Percentiles rank a stretch among this genome's conserved stretches.
Conservation (phyloP, 2,329 filamentous ascomycete species). For the Coleophoma crateriformis region DNA sequence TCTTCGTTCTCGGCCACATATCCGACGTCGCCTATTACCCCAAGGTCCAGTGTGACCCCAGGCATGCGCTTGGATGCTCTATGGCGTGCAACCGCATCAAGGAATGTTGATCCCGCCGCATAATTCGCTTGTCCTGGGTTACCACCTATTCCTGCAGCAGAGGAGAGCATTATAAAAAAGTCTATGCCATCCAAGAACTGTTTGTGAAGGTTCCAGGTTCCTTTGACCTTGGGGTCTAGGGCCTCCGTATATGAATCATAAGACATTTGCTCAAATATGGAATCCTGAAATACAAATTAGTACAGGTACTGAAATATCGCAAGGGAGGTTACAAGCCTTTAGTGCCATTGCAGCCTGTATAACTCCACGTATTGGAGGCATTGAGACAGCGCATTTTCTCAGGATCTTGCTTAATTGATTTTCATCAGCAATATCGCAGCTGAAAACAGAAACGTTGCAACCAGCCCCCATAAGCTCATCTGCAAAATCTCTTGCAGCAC, state of each 20-base stretch:
- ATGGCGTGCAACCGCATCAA: background rate
- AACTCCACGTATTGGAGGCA: background rate
- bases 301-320: background rate
- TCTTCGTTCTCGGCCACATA: background rate
- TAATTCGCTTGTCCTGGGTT: background rate
- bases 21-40: background rate
- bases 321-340: background rate
- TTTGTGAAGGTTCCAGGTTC: conserved; percentile 5
- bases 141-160: background rate
- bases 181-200: background rate
- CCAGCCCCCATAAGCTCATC: background rate
- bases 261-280: conserved; percentile 11
- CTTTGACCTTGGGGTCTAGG: conserved; percentile 2
- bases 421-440: background rate
- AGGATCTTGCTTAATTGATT: background rate
- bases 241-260: conserved; percentile 1
- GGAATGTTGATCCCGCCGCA: background rate
- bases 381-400: background rate
- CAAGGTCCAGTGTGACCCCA: background rate
- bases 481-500: background rate
- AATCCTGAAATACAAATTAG: conserved; percentile 9
- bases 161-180: conserved; percentile 1
- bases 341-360: conserved; percentile 3
- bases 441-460: background rate
- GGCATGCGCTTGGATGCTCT: background rate